phyloP scores from a whole-genome alignment of 192 early-diverging fungal species.

The Coemansia sp. region DNA sequence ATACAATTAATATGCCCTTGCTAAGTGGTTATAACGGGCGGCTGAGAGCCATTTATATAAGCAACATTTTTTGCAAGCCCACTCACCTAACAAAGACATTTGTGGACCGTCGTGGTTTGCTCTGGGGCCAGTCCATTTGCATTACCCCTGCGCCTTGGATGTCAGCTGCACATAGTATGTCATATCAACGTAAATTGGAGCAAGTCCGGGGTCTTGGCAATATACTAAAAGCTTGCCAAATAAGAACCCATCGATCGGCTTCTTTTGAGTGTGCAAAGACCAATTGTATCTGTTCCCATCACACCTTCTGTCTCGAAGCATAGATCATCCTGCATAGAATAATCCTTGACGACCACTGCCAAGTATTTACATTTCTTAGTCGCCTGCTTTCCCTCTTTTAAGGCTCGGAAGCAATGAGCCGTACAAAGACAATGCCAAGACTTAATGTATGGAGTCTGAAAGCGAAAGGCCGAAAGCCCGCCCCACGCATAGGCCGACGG shows the following conservation, averaged over 20 bases:
- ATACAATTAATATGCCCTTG: not conserved
- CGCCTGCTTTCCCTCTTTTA: not conserved
- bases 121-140: too few relatives aligned
- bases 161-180: not conserved
- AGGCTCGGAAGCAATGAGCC: not conserved
- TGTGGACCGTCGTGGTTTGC: too few relatives aligned
- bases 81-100: too few relatives aligned
- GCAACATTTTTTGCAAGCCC: too few relatives aligned
- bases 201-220: not conserved
- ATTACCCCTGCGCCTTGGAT: too few relatives aligned
- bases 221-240: not conserved
- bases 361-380: not conserved
- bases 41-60: too few relatives aligned
- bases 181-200: not conserved
- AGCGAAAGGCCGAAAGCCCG: not conserved
- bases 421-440: not conserved
- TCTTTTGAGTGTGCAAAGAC: not conserved
- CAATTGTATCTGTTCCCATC: not conserved
- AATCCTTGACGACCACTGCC: not conserved
- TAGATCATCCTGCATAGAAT: not conserved
- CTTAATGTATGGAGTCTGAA: not conserved
- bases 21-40: too few relatives aligned
- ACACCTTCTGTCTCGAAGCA: not conserved
- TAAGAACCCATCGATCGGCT: not conserved
- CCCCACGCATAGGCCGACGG: not conserved